These are phyloP conservation scores for Phytophthora quininea DNA, from an alignment of 352 stramenopile genomes.

Conservation along the genomic window DNA sequence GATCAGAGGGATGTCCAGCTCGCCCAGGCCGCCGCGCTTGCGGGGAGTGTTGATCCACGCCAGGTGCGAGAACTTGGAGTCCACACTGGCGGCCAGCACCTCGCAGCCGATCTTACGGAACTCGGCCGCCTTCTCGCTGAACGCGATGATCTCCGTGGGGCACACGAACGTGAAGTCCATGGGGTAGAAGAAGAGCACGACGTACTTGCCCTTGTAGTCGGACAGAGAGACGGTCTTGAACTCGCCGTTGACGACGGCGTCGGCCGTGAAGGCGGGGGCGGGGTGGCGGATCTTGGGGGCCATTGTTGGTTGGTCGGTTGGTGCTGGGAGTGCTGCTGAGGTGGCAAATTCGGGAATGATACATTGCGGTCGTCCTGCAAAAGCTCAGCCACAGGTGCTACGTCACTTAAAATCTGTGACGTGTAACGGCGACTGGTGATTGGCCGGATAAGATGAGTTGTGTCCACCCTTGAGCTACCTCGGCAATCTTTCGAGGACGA, in stretches of 20 bases:
- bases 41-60: constrained; percentile 87
- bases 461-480: not conserved
- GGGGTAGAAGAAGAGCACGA: constrained; percentile 93
- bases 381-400: not conserved
- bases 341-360: not conserved
- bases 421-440: not conserved
- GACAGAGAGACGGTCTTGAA: constrained; percentile 83
- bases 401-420: not conserved
- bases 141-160: constrained; percentile 90
- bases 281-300: constrained; percentile 64
- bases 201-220: constrained; percentile 90
- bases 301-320: constrained; percentile 31
- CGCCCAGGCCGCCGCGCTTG: constrained; percentile 88
- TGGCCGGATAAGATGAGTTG: not conserved
- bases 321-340: too few relatives aligned
- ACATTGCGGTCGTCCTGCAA: not conserved
- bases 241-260: constrained; percentile 79
- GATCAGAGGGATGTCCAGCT: constrained; percentile 91
- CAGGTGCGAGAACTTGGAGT: constrained; percentile 90
- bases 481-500: not conserved
- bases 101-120: constrained; percentile 77
- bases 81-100: constrained; percentile 78
- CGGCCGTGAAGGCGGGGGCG: constrained; percentile 74
- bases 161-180: constrained; percentile 93
- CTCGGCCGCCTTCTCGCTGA: constrained; percentile 74